A percentile compares a stretch with the other conserved stretches of the same genome.
Evolutionary conservation across 306 rosid species (phyloP).

Genomic region (Crotalaria pallida): DNA sequence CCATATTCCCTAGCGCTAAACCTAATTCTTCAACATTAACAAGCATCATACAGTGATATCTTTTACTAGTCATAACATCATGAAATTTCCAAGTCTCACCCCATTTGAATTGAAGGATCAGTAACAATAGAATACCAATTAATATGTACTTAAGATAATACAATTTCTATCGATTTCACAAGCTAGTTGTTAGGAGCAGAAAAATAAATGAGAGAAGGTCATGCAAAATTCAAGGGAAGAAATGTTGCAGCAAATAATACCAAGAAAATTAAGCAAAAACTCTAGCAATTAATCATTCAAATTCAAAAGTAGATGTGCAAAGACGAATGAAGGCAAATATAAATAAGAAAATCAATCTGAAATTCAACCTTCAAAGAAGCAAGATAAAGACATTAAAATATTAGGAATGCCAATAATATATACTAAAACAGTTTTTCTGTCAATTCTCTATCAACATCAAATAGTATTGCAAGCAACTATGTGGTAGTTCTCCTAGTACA

Average conservation of each 20-base stretch:
- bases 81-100: conserved; percentile 1
- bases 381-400: background rate
- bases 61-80: background rate
- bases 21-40: background rate
- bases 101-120: background rate
- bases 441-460: background rate
- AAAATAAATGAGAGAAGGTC: background rate
- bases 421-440: conserved; percentile 16
- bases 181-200: background rate
- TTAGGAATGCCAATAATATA: background rate
- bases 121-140: background rate
- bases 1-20: too few relatives aligned
- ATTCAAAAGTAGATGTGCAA: background rate
- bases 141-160: background rate
- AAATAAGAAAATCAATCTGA: background rate
- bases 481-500: background rate
- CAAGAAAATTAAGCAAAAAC: background rate
- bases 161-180: background rate
- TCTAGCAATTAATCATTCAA: background rate
- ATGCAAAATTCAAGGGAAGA: conserved; percentile 11
- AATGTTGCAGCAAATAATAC: conserved; percentile 1
- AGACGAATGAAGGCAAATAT: background rate
- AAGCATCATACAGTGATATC: background rate
- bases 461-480: conserved; percentile 1
- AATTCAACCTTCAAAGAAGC: conserved; percentile 11